Conservation (phyloP, 345 rosid species). For the Eutrema heterophyllum region DNA sequence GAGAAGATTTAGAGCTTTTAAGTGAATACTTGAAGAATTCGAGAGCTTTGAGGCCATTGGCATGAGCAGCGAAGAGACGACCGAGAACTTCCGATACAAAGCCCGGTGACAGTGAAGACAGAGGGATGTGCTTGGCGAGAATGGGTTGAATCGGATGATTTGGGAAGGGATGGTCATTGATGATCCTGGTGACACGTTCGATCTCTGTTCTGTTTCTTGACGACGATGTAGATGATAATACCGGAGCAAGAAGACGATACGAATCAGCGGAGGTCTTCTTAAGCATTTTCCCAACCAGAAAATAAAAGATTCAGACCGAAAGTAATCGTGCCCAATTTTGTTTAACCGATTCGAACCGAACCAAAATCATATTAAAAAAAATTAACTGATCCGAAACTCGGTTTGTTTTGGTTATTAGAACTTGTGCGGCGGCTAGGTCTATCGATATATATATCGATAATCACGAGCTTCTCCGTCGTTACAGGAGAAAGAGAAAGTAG, state of each 20-base stretch:
- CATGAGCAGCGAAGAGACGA: slow-evolving; percentile 77
- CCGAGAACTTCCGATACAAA: slow-evolving; percentile 71
- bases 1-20: slow-evolving; percentile 32
- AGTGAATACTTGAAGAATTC: slow-evolving; percentile 64
- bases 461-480: too few species aligned
- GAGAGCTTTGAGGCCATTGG: slow-evolving; percentile 84
- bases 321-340: background rate
- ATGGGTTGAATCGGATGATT: slow-evolving; percentile 48
- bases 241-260: slow-evolving; percentile 20
- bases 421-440: background rate
- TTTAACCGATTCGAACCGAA: background rate
- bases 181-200: slow-evolving; percentile 48
- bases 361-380: background rate
- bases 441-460: background rate
- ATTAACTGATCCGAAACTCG: background rate
- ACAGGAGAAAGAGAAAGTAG: too few species aligned
- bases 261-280: slow-evolving; percentile 13
- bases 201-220: slow-evolving; percentile 29
- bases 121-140: slow-evolving; percentile 40
- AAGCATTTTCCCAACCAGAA: background rate
- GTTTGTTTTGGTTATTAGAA: background rate
- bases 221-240: background rate
- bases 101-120: slow-evolving; percentile 30
- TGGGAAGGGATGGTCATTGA: slow-evolving; percentile 79
- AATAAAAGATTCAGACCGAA: background rate